These are phyloP conservation scores for Fraxinus sp. DNA, from an alignment of 305 asterid genomes.

Conservation along the genomic window DNA sequence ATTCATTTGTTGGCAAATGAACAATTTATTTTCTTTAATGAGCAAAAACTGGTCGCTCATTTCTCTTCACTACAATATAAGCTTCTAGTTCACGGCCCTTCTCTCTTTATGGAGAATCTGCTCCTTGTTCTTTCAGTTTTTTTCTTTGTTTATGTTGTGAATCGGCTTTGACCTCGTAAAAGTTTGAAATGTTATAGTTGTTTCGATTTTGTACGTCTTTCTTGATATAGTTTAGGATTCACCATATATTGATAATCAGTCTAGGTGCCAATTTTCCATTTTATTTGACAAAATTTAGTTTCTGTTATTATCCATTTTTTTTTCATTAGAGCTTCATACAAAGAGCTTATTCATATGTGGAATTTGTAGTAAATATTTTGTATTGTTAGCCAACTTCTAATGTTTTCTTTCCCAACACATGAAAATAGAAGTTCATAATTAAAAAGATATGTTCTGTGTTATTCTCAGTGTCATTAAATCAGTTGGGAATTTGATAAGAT, in stretches of 20 bases:
- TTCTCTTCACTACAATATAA: neutral
- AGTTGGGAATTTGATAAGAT: neutral
- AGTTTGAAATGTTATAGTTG: slow-evolving; percentile 3
- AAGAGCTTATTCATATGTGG: neutral
- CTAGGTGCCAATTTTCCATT: neutral
- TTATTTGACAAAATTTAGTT: neutral
- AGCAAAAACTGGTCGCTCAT: neutral
- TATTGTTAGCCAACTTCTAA: neutral
- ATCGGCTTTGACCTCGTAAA: neutral
- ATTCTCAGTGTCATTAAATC: neutral
- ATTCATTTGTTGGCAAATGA: neutral
- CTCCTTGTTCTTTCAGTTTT: neutral
- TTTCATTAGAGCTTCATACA: no score
- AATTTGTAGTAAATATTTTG: neutral
- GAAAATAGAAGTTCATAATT: neutral
- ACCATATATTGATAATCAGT: neutral
- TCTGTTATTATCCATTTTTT: no score
- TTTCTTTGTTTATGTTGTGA: neutral
- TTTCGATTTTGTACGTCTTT: neutral
- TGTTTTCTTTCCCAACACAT: neutral
- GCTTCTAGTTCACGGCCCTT: no score
- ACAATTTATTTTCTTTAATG: neutral
- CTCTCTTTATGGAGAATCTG: no score
- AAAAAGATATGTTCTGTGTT: neutral
- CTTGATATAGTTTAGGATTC: neutral